phyloP scores from a whole-genome alignment of 2,329 filamentous ascomycete species.

The Cylindrodendrum hubeiense region DNA sequence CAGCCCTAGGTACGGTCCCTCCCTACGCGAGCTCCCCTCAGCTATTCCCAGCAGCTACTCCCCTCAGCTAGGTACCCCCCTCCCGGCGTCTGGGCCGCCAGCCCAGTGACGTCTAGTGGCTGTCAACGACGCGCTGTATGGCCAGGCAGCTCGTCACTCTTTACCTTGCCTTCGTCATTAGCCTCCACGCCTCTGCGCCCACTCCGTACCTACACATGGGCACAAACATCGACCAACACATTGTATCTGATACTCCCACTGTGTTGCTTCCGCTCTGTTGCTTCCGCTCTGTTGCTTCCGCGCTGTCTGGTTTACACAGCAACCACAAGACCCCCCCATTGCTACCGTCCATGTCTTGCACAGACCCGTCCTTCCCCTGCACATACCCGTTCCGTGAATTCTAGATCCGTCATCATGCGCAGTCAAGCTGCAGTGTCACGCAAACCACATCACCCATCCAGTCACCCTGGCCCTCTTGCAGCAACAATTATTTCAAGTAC shows the following conservation, averaged over 20 bases:
- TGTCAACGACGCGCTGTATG: not conserved
- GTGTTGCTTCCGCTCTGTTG: not conserved
- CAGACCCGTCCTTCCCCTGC: not conserved
- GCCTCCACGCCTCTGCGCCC: not conserved
- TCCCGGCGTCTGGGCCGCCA: not conserved
- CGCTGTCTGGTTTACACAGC: not conserved
- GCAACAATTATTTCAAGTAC: conserved; percentile 17
- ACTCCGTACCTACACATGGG: not conserved
- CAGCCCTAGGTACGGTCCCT: not conserved
- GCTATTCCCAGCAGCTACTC: too few relatives aligned
- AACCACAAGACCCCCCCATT: not conserved
- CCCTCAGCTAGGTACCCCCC: not conserved
- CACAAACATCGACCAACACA: not conserved
- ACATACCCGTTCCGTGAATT: not conserved
- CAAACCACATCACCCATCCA: not conserved
- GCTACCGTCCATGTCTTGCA: not conserved
- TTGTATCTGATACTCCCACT: not conserved
- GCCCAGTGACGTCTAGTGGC: conserved; percentile 3
- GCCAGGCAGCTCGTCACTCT: not conserved
- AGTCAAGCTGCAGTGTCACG: conserved; percentile 9
- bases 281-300: not conserved
- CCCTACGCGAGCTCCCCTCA: not conserved
- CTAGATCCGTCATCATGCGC: not conserved
- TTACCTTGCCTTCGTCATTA: not conserved
- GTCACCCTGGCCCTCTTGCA: not conserved